phyloP scores from a whole-genome alignment of 441 rosid species.

The Geranium incanum region DNA sequence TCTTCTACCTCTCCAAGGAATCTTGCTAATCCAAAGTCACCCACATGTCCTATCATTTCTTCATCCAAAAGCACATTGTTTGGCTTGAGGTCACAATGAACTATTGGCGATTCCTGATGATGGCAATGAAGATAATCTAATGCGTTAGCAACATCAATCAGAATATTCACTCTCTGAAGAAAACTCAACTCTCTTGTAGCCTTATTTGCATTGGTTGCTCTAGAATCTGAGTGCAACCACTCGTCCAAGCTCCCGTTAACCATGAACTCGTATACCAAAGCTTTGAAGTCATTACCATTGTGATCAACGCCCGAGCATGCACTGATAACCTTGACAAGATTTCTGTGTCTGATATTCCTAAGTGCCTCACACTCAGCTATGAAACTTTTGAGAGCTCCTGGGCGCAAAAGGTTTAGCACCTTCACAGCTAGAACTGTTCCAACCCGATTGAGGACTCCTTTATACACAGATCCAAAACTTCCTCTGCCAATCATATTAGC shows the following conservation, averaged over 20 bases:
- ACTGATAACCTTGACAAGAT: slow-evolving; percentile 17
- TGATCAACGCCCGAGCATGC: slow-evolving; percentile 16
- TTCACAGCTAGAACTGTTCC: slow-evolving; percentile 13
- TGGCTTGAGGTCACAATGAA: slow-evolving; percentile 20
- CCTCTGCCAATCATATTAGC: slow-evolving; percentile 9
- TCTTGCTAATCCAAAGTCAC: slow-evolving; percentile 17
- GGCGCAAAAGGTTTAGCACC: slow-evolving; percentile 12
- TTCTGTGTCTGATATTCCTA: slow-evolving; percentile 8
- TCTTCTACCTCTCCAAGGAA: accelerated
- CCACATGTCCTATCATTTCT: slow-evolving; percentile 8
- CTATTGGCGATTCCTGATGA: neutral
- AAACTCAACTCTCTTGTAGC: neutral
- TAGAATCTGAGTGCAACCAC: neutral
- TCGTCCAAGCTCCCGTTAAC: slow-evolving; percentile 16
- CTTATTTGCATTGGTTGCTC: neutral
- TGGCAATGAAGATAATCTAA: slow-evolving; percentile 15
- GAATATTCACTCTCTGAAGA: slow-evolving; percentile 11
- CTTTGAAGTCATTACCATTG: slow-evolving; percentile 15
- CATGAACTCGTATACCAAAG: slow-evolving; percentile 20
- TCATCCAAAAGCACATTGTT: slow-evolving; percentile 12
- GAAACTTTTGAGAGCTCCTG: slow-evolving; percentile 17
- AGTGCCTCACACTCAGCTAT: slow-evolving; percentile 16
- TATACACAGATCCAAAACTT: slow-evolving; percentile 13
- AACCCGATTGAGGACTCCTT: slow-evolving; percentile 11
- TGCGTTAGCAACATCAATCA: neutral